Base-by-base conservation (phyloP, 768 basidiomycete genomes). In the Pleurotus tuber-regium region DNA sequence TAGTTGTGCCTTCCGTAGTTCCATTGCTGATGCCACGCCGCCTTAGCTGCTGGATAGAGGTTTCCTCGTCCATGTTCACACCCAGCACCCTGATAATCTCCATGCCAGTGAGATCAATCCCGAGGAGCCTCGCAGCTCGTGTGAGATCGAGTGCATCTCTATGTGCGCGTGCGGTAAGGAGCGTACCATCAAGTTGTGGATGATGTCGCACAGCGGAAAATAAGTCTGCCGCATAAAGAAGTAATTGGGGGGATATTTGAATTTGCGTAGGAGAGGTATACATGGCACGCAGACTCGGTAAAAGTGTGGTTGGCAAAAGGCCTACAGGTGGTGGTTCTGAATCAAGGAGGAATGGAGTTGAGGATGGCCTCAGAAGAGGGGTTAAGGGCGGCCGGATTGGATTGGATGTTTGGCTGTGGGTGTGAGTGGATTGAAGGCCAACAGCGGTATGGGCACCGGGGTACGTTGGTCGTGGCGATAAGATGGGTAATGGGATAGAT, bases 161-260 rank as follows among this genome's bases (percentile, higher is more conserved):
- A 54, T 78, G 75, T 0, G 85, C 77, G 29, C 75, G 76, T 16
- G 73, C 75, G 1, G 83, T 87, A 19, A 92, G 73, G 50, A 89
- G 68, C 55, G 78, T 82, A 12, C 77, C 85, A 53, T 92, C 89
- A 14, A 92, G 67, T 42, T 78, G 73, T 0, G 81, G 78, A 60
- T 85, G 82, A 59, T 91, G 86, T 5, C 89, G 80, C 19, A 83
- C 77, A 2, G 89, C 89, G 23, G 83, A 76, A 54, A 92, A 86
- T 9, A 91, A 70, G 61, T 91, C 87, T 8, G 82, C 75, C 5
- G 88, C 70, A 59, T 91, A 92, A n/a, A 84, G 67, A 5, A 68
- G 67, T 6, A 92, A 73, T 2, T 66, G 63, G 1, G 79, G 71
- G 8, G 83, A 71, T 25, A 88, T 68, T 51, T 71, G 66, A 2